Conservation (phyloP, 2,329 filamentous ascomycete species). For the Aspergillus carbonarius region DNA sequence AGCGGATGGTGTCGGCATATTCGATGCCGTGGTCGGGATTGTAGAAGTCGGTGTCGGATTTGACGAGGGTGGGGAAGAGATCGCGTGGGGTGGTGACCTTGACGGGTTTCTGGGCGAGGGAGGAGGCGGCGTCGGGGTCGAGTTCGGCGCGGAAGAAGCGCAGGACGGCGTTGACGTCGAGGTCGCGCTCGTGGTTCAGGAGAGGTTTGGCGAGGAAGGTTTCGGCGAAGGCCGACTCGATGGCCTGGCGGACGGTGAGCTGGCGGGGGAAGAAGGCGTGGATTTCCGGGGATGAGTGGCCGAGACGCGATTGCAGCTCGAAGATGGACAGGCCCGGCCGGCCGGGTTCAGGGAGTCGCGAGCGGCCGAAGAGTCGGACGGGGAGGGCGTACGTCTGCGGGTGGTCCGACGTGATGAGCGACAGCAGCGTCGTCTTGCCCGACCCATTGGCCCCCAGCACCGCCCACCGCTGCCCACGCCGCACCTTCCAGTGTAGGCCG, state of each 20-base stretch:
- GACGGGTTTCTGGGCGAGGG: slow-evolving; percentile 17
- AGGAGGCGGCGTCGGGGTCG: slow-evolving; percentile 51
- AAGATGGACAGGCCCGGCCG: slow-evolving; percentile 80
- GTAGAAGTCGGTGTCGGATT: slow-evolving; percentile 4
- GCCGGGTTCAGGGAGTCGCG: slow-evolving; percentile 72
- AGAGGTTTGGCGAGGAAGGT: slow-evolving; percentile 73
- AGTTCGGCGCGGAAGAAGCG: slow-evolving; percentile 77
- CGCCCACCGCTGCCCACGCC: slow-evolving; percentile 82
- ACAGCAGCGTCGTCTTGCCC: slow-evolving; percentile 92
- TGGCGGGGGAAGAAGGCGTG: slow-evolving; percentile 86
- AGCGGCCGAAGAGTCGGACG: slow-evolving; percentile 79
- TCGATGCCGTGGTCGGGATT: slow-evolving; percentile 36
- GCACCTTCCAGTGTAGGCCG: slow-evolving; percentile 80
- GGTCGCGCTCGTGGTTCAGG: slow-evolving; percentile 57
- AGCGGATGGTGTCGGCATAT: slow-evolving; percentile 76
- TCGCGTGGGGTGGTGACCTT: background rate
- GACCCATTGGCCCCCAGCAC: slow-evolving; percentile 92
- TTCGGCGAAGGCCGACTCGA: slow-evolving; percentile 88
- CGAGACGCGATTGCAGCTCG: slow-evolving; percentile 85
- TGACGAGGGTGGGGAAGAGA: slow-evolving; percentile 22
- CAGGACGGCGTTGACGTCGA: slow-evolving; percentile 67
- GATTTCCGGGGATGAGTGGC: slow-evolving; percentile 90
- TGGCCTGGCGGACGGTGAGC: slow-evolving; percentile 68
- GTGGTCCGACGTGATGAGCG: slow-evolving; percentile 91
- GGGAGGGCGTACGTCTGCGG: slow-evolving; percentile 90